A percentile compares a stretch with the other conserved stretches of the same genome.
phyloP scores from a whole-genome alignment of 2,329 filamentous ascomycete species.

The Dactylellina drechsleri region DNA sequence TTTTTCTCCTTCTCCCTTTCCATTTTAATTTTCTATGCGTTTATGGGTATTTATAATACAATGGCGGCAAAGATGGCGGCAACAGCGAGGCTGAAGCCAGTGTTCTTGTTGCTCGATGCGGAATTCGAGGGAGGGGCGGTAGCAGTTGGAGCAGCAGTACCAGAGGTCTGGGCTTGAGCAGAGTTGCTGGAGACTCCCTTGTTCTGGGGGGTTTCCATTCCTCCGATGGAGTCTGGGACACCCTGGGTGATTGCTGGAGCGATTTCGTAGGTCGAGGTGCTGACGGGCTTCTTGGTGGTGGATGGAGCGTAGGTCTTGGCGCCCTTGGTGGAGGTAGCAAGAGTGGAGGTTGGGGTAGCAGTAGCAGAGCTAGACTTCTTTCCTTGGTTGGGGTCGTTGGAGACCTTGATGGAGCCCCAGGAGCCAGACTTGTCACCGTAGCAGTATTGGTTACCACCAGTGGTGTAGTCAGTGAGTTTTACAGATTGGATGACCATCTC shows the following conservation, averaged over 20 bases:
- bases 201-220: constrained; percentile 34
- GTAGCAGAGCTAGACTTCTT: constrained; percentile 24
- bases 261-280: constrained; percentile 37
- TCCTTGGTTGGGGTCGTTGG: constrained; percentile 28
- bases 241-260: constrained; percentile 41
- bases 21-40: constrained; percentile 3
- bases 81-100: constrained; percentile 31
- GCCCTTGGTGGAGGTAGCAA: constrained; percentile 17
- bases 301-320: constrained; percentile 4
- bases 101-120: constrained; percentile 41
- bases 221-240: constrained; percentile 48
- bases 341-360: constrained; percentile 23
- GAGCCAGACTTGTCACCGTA: constrained; percentile 81
- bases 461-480: constrained; percentile 88
- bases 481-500: constrained; percentile 83
- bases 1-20: neutral
- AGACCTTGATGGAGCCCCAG: constrained; percentile 78
- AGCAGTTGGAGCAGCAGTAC: neutral
- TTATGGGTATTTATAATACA: constrained; percentile 45
- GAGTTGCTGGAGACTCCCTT: constrained; percentile 33
- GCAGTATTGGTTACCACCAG: constrained; percentile 80
- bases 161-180: constrained; percentile 18
- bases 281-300: constrained; percentile 20
- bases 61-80: constrained; percentile 44
- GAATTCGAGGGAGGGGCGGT: constrained; percentile 21